A percentile compares a stretch with the other conserved stretches of the same genome.
These are phyloP conservation scores for Melampsora medusae DNA, from an alignment of 1,284 basidiomycete genomes.

Conservation along the genomic window DNA sequence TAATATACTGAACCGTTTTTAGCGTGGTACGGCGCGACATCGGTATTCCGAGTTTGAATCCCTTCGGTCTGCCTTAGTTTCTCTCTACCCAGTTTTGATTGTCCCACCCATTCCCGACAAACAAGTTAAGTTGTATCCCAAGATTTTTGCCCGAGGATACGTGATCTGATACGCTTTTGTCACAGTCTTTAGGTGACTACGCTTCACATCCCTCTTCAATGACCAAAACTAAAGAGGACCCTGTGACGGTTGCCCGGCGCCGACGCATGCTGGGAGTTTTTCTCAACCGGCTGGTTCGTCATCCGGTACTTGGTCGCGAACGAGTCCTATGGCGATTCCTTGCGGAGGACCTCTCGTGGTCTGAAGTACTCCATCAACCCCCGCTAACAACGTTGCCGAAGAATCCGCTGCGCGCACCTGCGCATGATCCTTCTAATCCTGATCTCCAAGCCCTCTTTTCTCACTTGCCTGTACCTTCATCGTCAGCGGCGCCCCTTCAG, in stretches of 20 bases:
- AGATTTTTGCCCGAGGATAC: background rate
- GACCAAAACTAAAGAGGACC: slow-evolving; percentile 88
- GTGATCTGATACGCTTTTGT: background rate
- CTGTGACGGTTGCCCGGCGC: slow-evolving; percentile 81
- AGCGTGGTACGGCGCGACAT: slow-evolving; percentile 80
- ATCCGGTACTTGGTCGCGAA: slow-evolving; percentile 89
- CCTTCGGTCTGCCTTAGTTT: slow-evolving; percentile 75
- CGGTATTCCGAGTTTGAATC: slow-evolving; percentile 98
- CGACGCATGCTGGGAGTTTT: slow-evolving; percentile 95
- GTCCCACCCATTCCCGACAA: slow-evolving; percentile 98
- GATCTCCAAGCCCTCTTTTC: slow-evolving; percentile 72
- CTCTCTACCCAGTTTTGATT: slow-evolving; percentile 91
- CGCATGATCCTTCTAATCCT: slow-evolving; percentile 85
- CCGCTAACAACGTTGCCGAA: slow-evolving; percentile 86
- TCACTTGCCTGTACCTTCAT: slow-evolving; percentile 74
- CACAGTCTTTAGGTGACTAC: slow-evolving; percentile 75
- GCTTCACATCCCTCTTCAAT: slow-evolving; percentile 79
- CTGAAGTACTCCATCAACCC: slow-evolving; percentile 84
- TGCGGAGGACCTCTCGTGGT: slow-evolving; percentile 93
- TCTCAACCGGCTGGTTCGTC: slow-evolving; percentile 79
- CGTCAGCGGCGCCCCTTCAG: slow-evolving; percentile 73
- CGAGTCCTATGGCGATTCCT: slow-evolving; percentile 93
- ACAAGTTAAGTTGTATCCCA: slow-evolving; percentile 60
- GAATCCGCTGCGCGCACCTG: slow-evolving; percentile 90
- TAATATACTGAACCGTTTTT: slow-evolving; percentile 31